A percentile compares a stretch with the other conserved stretches of the same genome.
These are phyloP conservation scores for Dryas drummondii DNA, from an alignment of 306 rosid genomes.

Conservation along the genomic window DNA sequence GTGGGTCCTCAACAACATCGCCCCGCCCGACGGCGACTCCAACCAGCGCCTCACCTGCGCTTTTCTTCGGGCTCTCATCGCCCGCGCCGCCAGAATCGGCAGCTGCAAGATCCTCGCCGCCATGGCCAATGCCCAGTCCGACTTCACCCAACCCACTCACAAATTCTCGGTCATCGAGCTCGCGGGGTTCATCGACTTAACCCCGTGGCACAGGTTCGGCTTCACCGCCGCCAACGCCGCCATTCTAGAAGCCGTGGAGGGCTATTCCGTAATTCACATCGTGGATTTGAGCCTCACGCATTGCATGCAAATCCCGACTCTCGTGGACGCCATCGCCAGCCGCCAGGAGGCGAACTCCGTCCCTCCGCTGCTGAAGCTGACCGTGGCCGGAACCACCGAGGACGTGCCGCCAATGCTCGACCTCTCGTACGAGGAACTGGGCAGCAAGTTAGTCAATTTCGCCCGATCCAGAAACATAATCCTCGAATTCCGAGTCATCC, in stretches of 20 bases:
- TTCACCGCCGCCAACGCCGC: slow-evolving; percentile 80
- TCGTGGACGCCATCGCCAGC: slow-evolving; percentile 70
- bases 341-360: slow-evolving; percentile 44
- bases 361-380: slow-evolving; percentile 68
- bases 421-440: slow-evolving; percentile 71
- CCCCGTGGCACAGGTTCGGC: slow-evolving; percentile 93
- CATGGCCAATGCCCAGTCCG: slow-evolving; percentile 28
- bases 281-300: slow-evolving; percentile 77
- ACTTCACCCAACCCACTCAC: slow-evolving; percentile 43
- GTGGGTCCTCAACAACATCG: slow-evolving; percentile 93
- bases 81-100: slow-evolving; percentile 65
- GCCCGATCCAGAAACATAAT: slow-evolving; percentile 62
- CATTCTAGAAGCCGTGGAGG: slow-evolving; percentile 72
- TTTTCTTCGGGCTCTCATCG: slow-evolving; percentile 74
- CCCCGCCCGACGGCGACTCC: slow-evolving; percentile 82
- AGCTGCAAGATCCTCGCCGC: slow-evolving; percentile 56
- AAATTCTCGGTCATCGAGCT: slow-evolving; percentile 75
- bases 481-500: slow-evolving; percentile 65
- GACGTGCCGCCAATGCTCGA: slow-evolving; percentile 71
- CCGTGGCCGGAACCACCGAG: slow-evolving; percentile 38
- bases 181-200: slow-evolving; percentile 80
- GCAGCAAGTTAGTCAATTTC: slow-evolving; percentile 62
- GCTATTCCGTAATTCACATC: slow-evolving; percentile 64
- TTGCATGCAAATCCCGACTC: slow-evolving; percentile 98
- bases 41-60: slow-evolving; percentile 79